Base-by-base conservation (phyloP, 2,329 filamentous ascomycete species). In the Stagonosporopsis vannaccii region DNA sequence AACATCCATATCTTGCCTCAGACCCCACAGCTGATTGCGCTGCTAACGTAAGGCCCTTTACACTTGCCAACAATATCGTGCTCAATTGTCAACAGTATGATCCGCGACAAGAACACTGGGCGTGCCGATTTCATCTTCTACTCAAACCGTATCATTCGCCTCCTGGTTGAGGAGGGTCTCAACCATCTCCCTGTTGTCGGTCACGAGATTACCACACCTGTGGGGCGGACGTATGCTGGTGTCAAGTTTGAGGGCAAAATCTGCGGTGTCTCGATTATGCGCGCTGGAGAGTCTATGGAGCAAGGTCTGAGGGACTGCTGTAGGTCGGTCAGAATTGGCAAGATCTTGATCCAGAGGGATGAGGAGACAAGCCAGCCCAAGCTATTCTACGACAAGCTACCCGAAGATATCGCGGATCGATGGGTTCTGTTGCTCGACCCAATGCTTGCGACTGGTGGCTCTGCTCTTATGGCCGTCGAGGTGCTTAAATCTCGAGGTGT, bases 121-220 rank as follows among this genome's bases (percentile, higher is more conserved):
- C 90, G 95, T 56, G 95, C 92, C 60, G 95, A 99, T 78, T 99
- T 99, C 77, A 97, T 99, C 74, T 99, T 99, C 80, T 97, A 98
- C 81, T 97, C 93, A 39, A 99, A 99, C 79, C 88, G 95, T 58
- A 98, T 99, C 75, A 98, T 98, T 75, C 91, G 95, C 28, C 84
- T 99, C 37, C 85, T 99, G 6, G 95, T 99, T 36, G 95, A 99
- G 78, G 95, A 99, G 79, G 95, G 95, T 4, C 83, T 99, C 51
- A 99, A 99, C 77, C 95, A 99, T 76, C 85, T 99, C 37, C 95
- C 95, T 1, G 92, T 96, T 17, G 87, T 96, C 48, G 89, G 92
- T 72, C 91, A 96, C 70, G 87, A 88, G 26, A 90, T 99, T 71
- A 96, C 89, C 37, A 98, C 95, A 6, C 95, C 95, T 0, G 90